Percentiles rank a stretch among this genome's conserved stretches.
Conservation (phyloP, 306 rosid species). For the Inga laurina region DNA sequence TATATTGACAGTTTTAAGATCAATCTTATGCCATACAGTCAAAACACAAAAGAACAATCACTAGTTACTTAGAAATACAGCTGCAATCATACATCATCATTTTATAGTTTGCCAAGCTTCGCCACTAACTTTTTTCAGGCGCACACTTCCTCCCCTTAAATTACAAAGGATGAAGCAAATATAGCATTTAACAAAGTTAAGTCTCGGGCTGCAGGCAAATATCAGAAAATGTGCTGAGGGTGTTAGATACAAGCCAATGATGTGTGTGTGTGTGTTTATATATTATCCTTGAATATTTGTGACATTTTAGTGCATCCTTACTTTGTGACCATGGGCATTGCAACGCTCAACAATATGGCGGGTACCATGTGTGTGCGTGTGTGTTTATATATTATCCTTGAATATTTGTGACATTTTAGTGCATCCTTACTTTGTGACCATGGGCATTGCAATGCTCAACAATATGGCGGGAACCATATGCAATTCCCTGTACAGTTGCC, state of each 20-base stretch:
- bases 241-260: slow-evolving; percentile 18
- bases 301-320: slow-evolving; percentile 47
- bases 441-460: slow-evolving; percentile 92
- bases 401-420: slow-evolving; percentile 20
- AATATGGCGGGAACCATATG: slow-evolving; percentile 95
- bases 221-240: slow-evolving; percentile 10
- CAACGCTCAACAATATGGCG: slow-evolving; percentile 97
- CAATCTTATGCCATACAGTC: background rate
- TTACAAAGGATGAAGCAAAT: slow-evolving; percentile 4
- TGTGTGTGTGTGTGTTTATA: background rate
- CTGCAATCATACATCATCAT: background rate
- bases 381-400: slow-evolving; percentile 21
- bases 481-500: slow-evolving; percentile 90
- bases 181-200: slow-evolving; percentile 11
- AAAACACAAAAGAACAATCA: background rate
- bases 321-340: slow-evolving; percentile 90
- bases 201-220: background rate
- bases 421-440: slow-evolving; percentile 86
- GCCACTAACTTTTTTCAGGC: background rate
- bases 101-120: slow-evolving; percentile 16
- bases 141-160: slow-evolving; percentile 2
- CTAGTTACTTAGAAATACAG: background rate
- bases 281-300: slow-evolving; percentile 34
- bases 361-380: slow-evolving; percentile 63
- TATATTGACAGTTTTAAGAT: slow-evolving; percentile 5